These are phyloP conservation scores for Dicorynia guianensis DNA, from an alignment of 306 rosid genomes.

Conservation along the genomic window DNA sequence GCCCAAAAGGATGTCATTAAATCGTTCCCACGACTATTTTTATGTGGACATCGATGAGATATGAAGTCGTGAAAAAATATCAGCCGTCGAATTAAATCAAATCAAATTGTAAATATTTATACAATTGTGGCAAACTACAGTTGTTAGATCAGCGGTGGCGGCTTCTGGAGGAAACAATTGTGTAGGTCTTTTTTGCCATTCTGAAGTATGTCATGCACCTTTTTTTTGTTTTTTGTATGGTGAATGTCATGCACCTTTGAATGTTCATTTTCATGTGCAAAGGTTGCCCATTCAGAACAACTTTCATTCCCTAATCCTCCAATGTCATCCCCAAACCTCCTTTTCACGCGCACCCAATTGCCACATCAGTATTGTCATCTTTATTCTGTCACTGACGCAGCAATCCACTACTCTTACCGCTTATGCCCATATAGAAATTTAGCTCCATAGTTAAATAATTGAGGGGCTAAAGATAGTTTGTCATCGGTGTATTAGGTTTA, in stretches of 20 bases:
- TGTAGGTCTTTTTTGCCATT: constrained; percentile 6
- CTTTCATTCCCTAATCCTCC: constrained; percentile 24
- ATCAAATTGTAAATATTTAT: no score
- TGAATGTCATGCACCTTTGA: constrained; percentile 9
- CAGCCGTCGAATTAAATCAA: no score
- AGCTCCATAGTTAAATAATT: background rate
- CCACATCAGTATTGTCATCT: constrained; percentile 26
- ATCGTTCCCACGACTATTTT: no score
- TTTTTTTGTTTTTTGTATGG: no score
- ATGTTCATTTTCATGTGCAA: constrained; percentile 43
- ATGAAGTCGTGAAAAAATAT: no score
- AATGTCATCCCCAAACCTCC: constrained; percentile 15
- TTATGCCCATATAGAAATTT: background rate
- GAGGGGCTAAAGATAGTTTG: no score
- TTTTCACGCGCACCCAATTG: constrained; percentile 38
- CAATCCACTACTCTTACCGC: constrained; percentile 38
- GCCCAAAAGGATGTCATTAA: background rate
- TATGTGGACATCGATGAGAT: no score
- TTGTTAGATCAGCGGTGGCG: no score
- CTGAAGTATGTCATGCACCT: constrained; percentile 1
- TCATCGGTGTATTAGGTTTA: no score
- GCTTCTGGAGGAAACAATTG: constrained; percentile 22
- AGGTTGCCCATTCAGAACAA: constrained; percentile 37
- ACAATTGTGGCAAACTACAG: no score
- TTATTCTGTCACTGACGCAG: constrained; percentile 25